A percentile compares a stretch with the other conserved stretches of the same genome.
Evolutionary conservation across 805 yeast species (phyloP).

Genomic region (Teunomyces panamensis): DNA sequence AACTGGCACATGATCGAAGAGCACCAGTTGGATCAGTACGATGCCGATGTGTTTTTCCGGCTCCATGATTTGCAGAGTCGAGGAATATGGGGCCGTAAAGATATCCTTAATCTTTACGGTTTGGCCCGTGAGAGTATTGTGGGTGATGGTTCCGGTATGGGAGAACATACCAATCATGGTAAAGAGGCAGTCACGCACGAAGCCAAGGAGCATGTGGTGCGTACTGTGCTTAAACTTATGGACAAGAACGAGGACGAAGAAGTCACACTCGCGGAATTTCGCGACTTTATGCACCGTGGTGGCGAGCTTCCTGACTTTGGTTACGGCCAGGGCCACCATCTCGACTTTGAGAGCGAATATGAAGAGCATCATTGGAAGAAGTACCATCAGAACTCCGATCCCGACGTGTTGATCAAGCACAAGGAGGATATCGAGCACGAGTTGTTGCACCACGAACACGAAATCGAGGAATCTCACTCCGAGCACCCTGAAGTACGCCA

Average conservation of each 20-base stretch:
- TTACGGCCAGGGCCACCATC: conserved; percentile 90
- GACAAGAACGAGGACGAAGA: conserved; percentile 67
- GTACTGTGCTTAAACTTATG: conserved; percentile 53
- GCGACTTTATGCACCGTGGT: conserved; percentile 55
- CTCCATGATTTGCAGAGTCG: conserved; percentile 69
- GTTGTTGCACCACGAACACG: conserved; percentile 79
- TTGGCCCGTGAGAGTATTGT: conserved; percentile 65
- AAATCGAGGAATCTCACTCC: conserved; percentile 58
- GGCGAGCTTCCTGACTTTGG: conserved; percentile 88
- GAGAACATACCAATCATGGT: conserved; percentile 61
- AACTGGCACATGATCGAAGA: conserved; percentile 90
- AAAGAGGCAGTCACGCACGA: conserved; percentile 52
- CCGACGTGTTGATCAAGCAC: conserved; percentile 76
- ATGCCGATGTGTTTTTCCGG: conserved; percentile 71
- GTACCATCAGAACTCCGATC: conserved; percentile 73
- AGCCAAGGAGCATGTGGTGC: conserved; percentile 53
- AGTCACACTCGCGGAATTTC: conserved; percentile 69
- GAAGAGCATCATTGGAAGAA: conserved; percentile 94
- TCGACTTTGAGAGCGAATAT: conserved; percentile 89
- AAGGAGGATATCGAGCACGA: conserved; percentile 90
- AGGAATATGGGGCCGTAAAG: conserved; percentile 55
- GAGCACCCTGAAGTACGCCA: conserved; percentile 25
- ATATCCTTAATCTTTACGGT: conserved; percentile 81
- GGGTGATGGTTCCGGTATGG: conserved; percentile 91
- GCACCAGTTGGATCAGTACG: conserved; percentile 74